Evolutionary conservation across 2,329 filamentous ascomycete genomes (phyloP), one percentile per base, ranked within the genome.

Genomic region (Chaetomium sp.): DNA sequence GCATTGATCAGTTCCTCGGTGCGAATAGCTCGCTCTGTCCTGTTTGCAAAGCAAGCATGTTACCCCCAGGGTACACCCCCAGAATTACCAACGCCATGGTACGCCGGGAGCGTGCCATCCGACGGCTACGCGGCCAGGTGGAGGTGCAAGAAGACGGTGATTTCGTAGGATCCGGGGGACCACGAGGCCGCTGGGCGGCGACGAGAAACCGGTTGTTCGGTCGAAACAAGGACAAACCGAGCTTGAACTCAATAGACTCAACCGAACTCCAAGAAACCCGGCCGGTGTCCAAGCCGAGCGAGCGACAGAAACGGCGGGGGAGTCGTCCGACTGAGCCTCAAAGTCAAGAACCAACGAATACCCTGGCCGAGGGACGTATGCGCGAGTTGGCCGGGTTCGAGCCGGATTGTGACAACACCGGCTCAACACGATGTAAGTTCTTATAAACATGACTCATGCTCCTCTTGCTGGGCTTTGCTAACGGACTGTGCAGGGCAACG

Each of bases 21-120:
- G 79, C 84, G 53, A 86, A 87, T 67, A 95, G 88, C 67, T 95
- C 89, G 14, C 77, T 96, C 1, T 99, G 94, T 66, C 92, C 94
- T 0, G 76, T 95, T 64, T 99, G 94, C 76, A 96, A 96, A 69
- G 82, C 86, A 58, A 88, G 82, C 49, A 89, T 91, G 65, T 73
- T 96, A 1, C 91, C 91, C 6, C 65, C 69, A 63, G 74, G 89
- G 0, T 82, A 82, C 64, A 85, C 82, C 54, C 85, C 86, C 0
- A 77, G 78, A 14, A 84, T 95, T 43, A 95, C 90, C 5, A 94
- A 95, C 64, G 79, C 81, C 12, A 95, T 95, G 87, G 91, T 95
- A 5, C 84, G 88, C 19, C 81, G 88, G 41, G 91, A 96, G 70
- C 79, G 87, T 12, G 80, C 87, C 32, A 74, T 90, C 10, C 75